A percentile compares a stretch with the other conserved stretches of the same genome.
Conservation (phyloP, 2,329 filamentous ascomycete genomes). For the Penicillium sp. region DNA sequence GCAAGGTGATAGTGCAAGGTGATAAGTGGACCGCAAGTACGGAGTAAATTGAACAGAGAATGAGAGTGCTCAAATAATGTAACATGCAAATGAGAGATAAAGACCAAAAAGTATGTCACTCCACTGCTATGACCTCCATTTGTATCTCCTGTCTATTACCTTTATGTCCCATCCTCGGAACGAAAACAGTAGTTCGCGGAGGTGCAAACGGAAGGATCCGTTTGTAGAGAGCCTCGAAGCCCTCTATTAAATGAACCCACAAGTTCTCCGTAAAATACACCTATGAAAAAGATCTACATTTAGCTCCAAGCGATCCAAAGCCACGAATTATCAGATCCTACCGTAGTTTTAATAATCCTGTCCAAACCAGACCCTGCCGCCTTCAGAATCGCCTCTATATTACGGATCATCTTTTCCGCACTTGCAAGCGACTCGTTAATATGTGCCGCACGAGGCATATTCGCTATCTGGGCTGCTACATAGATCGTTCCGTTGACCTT, state of each 20-base stretch:
- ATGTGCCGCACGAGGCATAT: background rate
- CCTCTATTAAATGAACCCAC: background rate
- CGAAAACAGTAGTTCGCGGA: background rate
- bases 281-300: background rate
- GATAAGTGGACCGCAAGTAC: background rate
- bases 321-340: background rate
- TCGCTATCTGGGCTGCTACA: background rate
- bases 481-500: conserved; percentile 4
- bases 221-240: background rate
- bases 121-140: background rate
- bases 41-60: background rate
- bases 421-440: background rate
- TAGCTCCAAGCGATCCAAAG: background rate
- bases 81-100: no score
- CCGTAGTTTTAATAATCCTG: conserved; percentile 2
- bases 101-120: background rate
- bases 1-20: background rate
- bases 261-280: background rate
- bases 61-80: background rate
- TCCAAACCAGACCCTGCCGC: background rate
- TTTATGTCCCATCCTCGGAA: background rate
- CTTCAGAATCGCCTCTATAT: conserved; percentile 2
- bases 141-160: background rate
- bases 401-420: background rate
- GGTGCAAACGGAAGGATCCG: background rate